Percentiles rank a stretch among this genome's conserved stretches.
These are phyloP conservation scores for Excoecaria agallocha DNA, from an alignment of 345 rosid species.

Conservation along the genomic window DNA sequence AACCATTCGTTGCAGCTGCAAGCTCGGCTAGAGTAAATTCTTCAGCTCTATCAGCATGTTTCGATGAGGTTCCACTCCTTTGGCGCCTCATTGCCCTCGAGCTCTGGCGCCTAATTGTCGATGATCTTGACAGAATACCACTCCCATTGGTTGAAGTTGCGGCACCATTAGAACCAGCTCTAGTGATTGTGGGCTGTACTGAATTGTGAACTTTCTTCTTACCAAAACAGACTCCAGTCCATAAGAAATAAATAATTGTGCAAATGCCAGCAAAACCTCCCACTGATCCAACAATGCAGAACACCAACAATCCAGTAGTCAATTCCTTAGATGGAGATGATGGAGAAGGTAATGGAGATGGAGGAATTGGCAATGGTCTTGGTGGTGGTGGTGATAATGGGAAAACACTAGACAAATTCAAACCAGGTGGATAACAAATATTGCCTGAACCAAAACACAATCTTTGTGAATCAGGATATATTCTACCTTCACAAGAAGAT, in stretches of 20 bases:
- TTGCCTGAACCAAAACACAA: slow-evolving; percentile 56
- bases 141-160: slow-evolving; percentile 50
- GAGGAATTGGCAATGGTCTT: not conserved
- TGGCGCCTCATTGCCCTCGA: slow-evolving; percentile 80
- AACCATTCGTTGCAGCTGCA: slow-evolving; percentile 66
- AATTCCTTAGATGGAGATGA: slow-evolving; percentile 36
- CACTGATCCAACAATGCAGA: slow-evolving; percentile 67
- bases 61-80: slow-evolving; percentile 90
- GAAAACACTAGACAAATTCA: not conserved
- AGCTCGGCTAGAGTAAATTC: slow-evolving; percentile 68
- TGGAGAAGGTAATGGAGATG: slow-evolving; percentile 2
- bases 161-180: slow-evolving; percentile 54
- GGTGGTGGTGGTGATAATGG: slow-evolving; percentile 13
- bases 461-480: slow-evolving; percentile 36
- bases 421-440: slow-evolving; percentile 48
- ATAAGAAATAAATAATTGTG: slow-evolving; percentile 55
- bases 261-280: slow-evolving; percentile 67
- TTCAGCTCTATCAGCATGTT: slow-evolving; percentile 76
- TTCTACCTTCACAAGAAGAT: slow-evolving; percentile 45
- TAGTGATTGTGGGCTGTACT: slow-evolving; percentile 82
- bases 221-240: slow-evolving; percentile 79
- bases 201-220: slow-evolving; percentile 86
- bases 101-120: slow-evolving; percentile 69
- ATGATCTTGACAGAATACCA: slow-evolving; percentile 52
- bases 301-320: slow-evolving; percentile 61